Evolutionary conservation across 805 yeast species (phyloP).

Genomic region (Metschnikowia koreensis): DNA sequence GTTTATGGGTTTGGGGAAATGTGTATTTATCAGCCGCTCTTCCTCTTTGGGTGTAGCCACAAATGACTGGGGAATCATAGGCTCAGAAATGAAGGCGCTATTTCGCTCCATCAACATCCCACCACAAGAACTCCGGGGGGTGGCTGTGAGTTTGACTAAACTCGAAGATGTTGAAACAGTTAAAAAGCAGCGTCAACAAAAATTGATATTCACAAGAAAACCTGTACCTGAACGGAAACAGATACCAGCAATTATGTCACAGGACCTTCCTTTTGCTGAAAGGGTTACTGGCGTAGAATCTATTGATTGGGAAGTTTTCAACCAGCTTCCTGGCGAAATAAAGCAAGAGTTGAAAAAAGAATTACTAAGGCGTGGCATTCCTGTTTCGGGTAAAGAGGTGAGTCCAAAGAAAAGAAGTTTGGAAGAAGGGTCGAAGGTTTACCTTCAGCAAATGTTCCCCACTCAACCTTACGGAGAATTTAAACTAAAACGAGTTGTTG

Average conservation of each 20-base stretch:
- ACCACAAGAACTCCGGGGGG: conserved; percentile 71
- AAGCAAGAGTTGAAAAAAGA: conserved; percentile 59
- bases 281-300: conserved; percentile 21
- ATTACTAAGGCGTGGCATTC: conserved; percentile 42
- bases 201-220: conserved; percentile 8
- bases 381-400: conserved; percentile 17
- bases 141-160: conserved; percentile 67
- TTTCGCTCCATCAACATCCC: conserved; percentile 57
- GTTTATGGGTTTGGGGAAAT: conserved; percentile 78
- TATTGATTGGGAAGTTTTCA: conserved; percentile 66
- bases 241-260: conserved; percentile 3
- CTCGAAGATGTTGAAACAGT: conserved; percentile 41
- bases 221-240: not conserved
- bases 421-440: conserved; percentile 23
- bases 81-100: conserved; percentile 56
- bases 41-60: conserved; percentile 61
- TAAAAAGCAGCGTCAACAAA: conserved; percentile 15
- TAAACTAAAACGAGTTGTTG: conserved; percentile 32
- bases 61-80: conserved; percentile 56
- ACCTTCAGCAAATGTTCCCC: conserved; percentile 39
- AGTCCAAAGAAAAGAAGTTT: conserved; percentile 4
- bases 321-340: conserved; percentile 63
- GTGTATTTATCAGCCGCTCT: conserved; percentile 62
- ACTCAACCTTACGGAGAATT: conserved; percentile 28
- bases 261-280: conserved; percentile 16